These are phyloP conservation scores for Starmerella khaoyaiensis DNA, from an alignment of 805 yeast genomes.

Conservation along the genomic window DNA sequence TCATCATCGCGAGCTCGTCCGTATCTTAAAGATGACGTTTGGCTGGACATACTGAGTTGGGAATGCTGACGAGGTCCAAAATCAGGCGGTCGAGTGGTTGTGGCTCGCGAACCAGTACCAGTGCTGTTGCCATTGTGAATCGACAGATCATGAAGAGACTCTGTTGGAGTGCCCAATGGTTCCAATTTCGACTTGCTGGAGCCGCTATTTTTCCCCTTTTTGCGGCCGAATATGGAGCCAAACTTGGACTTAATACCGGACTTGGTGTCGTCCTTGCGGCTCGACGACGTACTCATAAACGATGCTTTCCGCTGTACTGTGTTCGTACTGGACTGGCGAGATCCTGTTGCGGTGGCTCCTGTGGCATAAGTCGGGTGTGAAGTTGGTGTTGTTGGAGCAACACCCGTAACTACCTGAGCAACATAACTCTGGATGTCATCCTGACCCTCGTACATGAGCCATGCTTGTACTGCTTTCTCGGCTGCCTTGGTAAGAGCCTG, in stretches of 20 bases:
- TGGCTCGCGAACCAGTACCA: too few relatives aligned
- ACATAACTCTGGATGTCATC: conserved; percentile 50
- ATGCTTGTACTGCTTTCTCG: conserved; percentile 53
- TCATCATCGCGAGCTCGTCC: conserved; percentile 6
- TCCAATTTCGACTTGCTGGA: too few relatives aligned
- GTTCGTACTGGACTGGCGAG: conserved; percentile 15
- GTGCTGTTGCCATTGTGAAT: not conserved
- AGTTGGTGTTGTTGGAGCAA: too few relatives aligned
- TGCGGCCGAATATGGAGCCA: conserved; percentile 29
- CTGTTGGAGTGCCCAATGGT: too few relatives aligned
- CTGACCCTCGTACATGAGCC: conserved; percentile 49
- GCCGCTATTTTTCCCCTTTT: conserved; percentile 22
- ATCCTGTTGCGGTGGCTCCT: not conserved
- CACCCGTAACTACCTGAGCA: conserved; percentile 23
- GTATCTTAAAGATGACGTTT: conserved; percentile 6
- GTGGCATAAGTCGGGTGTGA: too few relatives aligned
- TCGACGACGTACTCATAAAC: conserved; percentile 1
- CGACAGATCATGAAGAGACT: too few relatives aligned
- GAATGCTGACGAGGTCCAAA: conserved; percentile 16
- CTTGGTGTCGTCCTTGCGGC: conserved; percentile 2
- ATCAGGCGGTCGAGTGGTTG: conserved; percentile 19
- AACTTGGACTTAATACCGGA: conserved; percentile 26
- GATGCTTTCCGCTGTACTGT: conserved; percentile 11
- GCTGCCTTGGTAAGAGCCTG: conserved; percentile 35
- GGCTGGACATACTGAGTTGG: conserved; percentile 4